Evolutionary conservation across 2,329 filamentous ascomycete genomes (phyloP), one percentile per base, ranked within the genome.

Genomic region (Didymella pomorum): DNA sequence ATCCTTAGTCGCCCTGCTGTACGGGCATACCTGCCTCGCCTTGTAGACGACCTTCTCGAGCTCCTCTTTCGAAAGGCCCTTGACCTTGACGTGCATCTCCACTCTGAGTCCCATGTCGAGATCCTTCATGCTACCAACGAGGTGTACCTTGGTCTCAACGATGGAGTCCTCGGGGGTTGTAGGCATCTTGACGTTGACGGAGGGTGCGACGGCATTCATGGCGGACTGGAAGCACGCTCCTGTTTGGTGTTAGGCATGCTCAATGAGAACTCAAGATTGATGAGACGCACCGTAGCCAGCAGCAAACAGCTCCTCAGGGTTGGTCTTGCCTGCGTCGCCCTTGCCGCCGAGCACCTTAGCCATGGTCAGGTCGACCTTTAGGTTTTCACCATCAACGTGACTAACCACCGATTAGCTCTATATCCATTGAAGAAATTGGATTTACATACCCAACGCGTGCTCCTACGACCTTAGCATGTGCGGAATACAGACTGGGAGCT

Each of bases 141-240:
- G 68, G 54, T 82, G 74, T 12, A 81, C 79, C 18, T 75, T 79
- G 5, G 61, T 79, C 73, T 71, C 68, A 7, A 82, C 75, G 16
- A 81, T 64, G 9, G 74, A 77, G 51, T 78, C 73, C 46, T 79
- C 77, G 16, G 71, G 52, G 39, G 68, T 72, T 2, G 66, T 64
- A 0, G 80, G 79, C 75, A 81, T 78, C 49, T 74, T 76, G 42
- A 82, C 68, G 33, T 77, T 77, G 52, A 82, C 51, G 18, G 66
- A 67, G 14, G 75, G 69, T 0, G 80, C 80, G 2, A 74, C 70
- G 2, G 79, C 77, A 60, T 79, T 80, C 80, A 82, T 81, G 7
- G 80, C 79, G 28, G 73, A 76, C 63, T 82, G 80, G 65, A 81
- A 81, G 62, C 80, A 82, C 9, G 80, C 79, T 25, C 56, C 56